phyloP scores from a whole-genome alignment of 2,329 filamentous ascomycete genomes.

The Lojkania enalia region DNA sequence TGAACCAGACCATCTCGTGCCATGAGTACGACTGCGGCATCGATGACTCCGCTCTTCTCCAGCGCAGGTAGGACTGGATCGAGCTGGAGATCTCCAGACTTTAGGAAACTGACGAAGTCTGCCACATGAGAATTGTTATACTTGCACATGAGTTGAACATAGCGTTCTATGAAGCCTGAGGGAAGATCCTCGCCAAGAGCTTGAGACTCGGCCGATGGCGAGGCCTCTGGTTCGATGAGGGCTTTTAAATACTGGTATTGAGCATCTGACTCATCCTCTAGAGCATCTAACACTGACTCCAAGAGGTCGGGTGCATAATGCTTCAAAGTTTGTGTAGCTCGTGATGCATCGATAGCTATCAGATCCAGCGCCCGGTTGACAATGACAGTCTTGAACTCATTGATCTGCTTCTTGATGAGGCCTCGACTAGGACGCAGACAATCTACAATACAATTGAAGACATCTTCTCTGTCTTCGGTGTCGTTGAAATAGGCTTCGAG shows the following conservation, averaged over 20 bases:
- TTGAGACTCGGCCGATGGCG: conserved; percentile 29
- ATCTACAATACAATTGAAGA: conserved; percentile 79
- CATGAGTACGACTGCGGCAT: conserved; percentile 90
- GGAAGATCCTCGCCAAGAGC: conserved; percentile 31
- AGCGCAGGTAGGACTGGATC: conserved; percentile 82
- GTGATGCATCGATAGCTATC: conserved; percentile 66
- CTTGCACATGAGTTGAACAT: conserved; percentile 87
- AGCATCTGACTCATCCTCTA: conserved; percentile 62
- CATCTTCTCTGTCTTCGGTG: conserved; percentile 68
- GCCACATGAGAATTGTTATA: conserved; percentile 83
- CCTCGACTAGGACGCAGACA: conserved; percentile 68
- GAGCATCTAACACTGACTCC: conserved; percentile 63
- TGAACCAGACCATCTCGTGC: conserved; percentile 82
- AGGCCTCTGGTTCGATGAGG: conserved; percentile 67
- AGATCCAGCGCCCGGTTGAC: conserved; percentile 67
- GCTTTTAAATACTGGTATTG: conserved; percentile 79
- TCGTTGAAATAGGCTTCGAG: conserved; percentile 86
- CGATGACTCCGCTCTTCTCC: conserved; percentile 86
- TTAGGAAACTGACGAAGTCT: conserved; percentile 77
- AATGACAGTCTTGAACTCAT: conserved; percentile 71
- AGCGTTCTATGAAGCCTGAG: conserved; percentile 74
- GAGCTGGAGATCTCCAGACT: conserved; percentile 76
- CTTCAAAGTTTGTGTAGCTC: conserved; percentile 68
- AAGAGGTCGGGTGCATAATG: conserved; percentile 67
- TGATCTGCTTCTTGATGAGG: conserved; percentile 69